phyloP scores from a whole-genome alignment of 1,139 yeast genomes.

The Diutina pseudorugosa region DNA sequence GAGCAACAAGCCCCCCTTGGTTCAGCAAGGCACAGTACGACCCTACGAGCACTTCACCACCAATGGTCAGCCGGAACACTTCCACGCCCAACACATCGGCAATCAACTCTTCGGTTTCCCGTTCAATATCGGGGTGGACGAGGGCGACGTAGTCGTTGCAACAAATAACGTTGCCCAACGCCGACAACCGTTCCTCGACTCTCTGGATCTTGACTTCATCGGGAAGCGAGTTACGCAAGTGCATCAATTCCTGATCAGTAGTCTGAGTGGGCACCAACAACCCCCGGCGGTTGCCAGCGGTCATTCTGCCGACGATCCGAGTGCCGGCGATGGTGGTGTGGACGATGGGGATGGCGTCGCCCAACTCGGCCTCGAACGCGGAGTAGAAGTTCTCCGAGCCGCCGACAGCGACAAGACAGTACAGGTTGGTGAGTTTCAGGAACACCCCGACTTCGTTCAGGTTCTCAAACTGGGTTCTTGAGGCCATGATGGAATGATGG shows the following conservation, averaged over 20 bases:
- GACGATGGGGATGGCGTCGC: slow-evolving; percentile 91
- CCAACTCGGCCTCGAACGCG: slow-evolving; percentile 94
- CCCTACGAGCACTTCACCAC: slow-evolving; percentile 96
- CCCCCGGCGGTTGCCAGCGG: slow-evolving; percentile 98
- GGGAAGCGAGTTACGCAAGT: slow-evolving; percentile 93
- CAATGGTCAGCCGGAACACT: slow-evolving; percentile 97
- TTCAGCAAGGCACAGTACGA: slow-evolving; percentile 90
- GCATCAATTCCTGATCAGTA: slow-evolving; percentile 98
- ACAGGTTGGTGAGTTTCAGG: slow-evolving; percentile 90
- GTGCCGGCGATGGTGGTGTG: slow-evolving; percentile 98
- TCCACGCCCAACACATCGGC: slow-evolving; percentile 99
- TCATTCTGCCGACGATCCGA: slow-evolving; percentile 95
- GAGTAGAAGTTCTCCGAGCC: slow-evolving; percentile 97
- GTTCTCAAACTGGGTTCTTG: slow-evolving; percentile 74
- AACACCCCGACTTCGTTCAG: slow-evolving; percentile 98
- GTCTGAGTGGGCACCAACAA: slow-evolving; percentile 94
- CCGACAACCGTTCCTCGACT: slow-evolving; percentile 94
- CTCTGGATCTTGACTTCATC: slow-evolving; percentile 93
- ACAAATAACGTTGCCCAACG: slow-evolving; percentile 95
- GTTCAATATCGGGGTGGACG: slow-evolving; percentile 97
- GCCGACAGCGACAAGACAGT: slow-evolving; percentile 93
- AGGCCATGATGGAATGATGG: slow-evolving; percentile 20
- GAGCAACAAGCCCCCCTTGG: slow-evolving; percentile 98
- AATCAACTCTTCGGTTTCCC: slow-evolving; percentile 97
- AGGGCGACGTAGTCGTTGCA: slow-evolving; percentile 98